Percentiles rank a stretch among this genome's conserved stretches.
Evolutionary conservation across 345 rosid genomes (phyloP).

Genomic region (Euclidium syriacum): DNA sequence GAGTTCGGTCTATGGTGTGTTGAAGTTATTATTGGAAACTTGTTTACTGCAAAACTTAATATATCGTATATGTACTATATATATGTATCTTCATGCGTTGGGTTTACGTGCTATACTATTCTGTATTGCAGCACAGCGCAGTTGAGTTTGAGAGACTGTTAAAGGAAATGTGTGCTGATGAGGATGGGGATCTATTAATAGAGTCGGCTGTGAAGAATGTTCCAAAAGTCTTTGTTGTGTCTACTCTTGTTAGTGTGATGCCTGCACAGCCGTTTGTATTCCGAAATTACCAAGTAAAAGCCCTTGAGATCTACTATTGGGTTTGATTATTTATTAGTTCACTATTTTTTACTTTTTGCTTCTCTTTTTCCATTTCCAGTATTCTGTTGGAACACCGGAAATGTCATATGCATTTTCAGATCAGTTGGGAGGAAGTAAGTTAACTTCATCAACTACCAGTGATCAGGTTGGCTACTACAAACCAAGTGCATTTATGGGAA

Average conservation of each 20-base stretch:
- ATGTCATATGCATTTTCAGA: constrained; percentile 72
- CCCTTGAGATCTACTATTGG: too few relatives aligned
- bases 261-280: constrained; percentile 96
- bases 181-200: constrained; percentile 88
- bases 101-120: constrained; percentile 29
- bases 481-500: constrained; percentile 91
- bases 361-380: constrained; percentile 44
- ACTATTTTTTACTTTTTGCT: neutral
- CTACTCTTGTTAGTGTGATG: constrained; percentile 87
- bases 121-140: constrained; percentile 93
- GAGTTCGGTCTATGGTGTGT: too few relatives aligned
- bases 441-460: constrained; percentile 62
- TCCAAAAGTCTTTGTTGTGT: constrained; percentile 93
- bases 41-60: too few relatives aligned
- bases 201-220: constrained; percentile 87
- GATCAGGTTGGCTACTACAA: constrained; percentile 79
- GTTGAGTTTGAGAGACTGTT: constrained; percentile 91
- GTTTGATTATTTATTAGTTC: too few relatives aligned
- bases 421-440: constrained; percentile 53
- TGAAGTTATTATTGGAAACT: too few relatives aligned
- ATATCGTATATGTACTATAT: too few relatives aligned
- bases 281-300: constrained; percentile 92
- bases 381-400: constrained; percentile 92
- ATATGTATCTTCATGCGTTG: constrained; percentile 4
- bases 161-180: constrained; percentile 98